These are phyloP conservation scores for Rhynchospora tenuis DNA, from an alignment of 176 grass and related monocot species.

Conservation along the genomic window DNA sequence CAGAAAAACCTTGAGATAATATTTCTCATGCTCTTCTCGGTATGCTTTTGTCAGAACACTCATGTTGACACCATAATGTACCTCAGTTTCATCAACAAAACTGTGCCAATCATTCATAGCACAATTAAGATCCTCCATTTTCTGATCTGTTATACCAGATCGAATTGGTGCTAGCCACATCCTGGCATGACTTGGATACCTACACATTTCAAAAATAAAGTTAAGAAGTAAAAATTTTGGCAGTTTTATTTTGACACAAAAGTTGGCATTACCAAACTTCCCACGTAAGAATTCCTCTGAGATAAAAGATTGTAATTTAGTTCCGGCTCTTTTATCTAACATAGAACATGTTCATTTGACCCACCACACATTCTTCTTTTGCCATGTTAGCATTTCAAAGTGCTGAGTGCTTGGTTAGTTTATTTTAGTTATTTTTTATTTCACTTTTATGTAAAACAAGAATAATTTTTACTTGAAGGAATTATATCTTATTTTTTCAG, in stretches of 20 bases:
- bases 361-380: not conserved
- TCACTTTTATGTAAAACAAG: not conserved
- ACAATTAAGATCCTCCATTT: slow-evolving; percentile 63
- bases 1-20: slow-evolving; percentile 70
- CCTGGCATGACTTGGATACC: slow-evolving; percentile 94
- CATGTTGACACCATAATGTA: slow-evolving; percentile 94
- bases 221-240: not conserved
- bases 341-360: not conserved
- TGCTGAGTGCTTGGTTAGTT: not conserved
- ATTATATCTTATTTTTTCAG: not conserved
- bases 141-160: slow-evolving; percentile 66
- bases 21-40: slow-evolving; percentile 78
- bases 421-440: not conserved
- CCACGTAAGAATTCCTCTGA: not conserved
- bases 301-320: not conserved
- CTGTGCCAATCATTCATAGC: slow-evolving; percentile 75
- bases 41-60: slow-evolving; percentile 84
- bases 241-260: not conserved
- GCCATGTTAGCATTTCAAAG: not conserved
- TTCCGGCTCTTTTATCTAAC: not conserved
- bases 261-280: not conserved
- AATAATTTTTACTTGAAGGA: not conserved
- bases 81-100: slow-evolving; percentile 71
- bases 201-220: slow-evolving; percentile 24
- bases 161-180: slow-evolving; percentile 95